Evolutionary conservation across 2,329 filamentous ascomycete genomes (phyloP), one percentile per base, ranked within the genome.

Genomic region (Pyrenochaeta sp.): DNA sequence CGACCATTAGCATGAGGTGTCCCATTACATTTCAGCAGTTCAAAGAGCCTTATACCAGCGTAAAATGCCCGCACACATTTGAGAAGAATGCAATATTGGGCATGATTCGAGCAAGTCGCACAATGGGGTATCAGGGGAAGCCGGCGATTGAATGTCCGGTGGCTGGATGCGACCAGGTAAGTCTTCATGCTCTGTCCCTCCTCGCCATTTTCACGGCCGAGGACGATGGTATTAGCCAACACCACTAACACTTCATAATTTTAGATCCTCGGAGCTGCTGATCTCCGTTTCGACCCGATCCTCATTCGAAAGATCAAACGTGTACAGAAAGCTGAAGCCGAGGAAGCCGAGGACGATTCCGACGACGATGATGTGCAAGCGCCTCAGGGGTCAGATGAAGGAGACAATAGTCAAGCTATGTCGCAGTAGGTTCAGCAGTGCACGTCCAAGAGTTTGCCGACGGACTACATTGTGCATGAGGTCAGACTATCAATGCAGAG

Each of bases 1-100:
- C 85, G 50, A 81, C 79, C 4, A 77, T 85, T 38, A 87, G 82
- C 65, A 81, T 86, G 21, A 85, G 82, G 57, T 92, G 88, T 60
- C 87, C 87, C 0, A 67, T 92, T 14, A 87, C 87, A 0, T 74
- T 90, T 53, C 75, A 76, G 37, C 74, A 80, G 30, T 85, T 90
- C 74, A 73, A 75, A 28, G 79, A 89, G 38, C 88, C 88, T 0
- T 84, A 82, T 60, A 88, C 81, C 41, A 88, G 82, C 57, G 73
- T 65, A 10, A 81, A 82, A 53, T 92, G 88, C 74, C 84, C 81
- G 41, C 88, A 92, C 66, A 85, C 81, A 0, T 92, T 89, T 63
- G 86, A 92, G 62, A 86, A 82, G 66, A 61, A 66, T 1, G 82
- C 83, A 1, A 85, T 92, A 26, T 44, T 81, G 17, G 79, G 83